Evolutionary conservation across 2,329 filamentous ascomycete species (phyloP), one percentile per base, ranked within the genome.

Genomic region (Fusarium kyushuense): DNA sequence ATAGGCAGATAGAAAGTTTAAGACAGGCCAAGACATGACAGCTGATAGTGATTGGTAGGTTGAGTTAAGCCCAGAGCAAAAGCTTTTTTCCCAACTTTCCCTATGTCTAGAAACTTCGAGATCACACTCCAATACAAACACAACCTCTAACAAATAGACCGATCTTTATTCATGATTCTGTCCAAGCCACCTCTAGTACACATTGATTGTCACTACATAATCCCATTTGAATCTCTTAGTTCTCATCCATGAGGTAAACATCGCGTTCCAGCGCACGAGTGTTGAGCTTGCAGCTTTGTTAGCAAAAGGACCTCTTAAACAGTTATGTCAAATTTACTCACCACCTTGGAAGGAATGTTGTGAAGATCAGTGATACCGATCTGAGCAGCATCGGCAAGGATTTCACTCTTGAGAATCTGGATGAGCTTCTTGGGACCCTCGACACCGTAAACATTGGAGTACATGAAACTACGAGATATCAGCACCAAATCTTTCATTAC

Each of bases 331-430:
- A 4, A 9, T 12, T 6, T 51, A 69, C 72, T 71, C 23, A 74
- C 68, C 41, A 71, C 57, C 35, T 64, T 69, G 45, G 60, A 61
- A 8, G 70, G 58, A 30, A 74, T 72, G 48, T 72, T 74, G 33
- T 66, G 47, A 11, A 74, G 64, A 53, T 74, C 72, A 25, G 52
- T 71, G 10, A 77, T 74, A 11, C 78, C 78, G 32, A 77, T 67
- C 67, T 80, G 76, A 19, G 75, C 75, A 42, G 74, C 78, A 48
- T 80, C 78, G 4, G 72, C 63, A 27, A 74, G 56, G 30, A 85
- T 77, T 76, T 86, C 83, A 38, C 79, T 76, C 78, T 84, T 84
- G 61, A 86, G 74, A 21, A 86, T 80, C 52, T 81, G 72, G 53
- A 85, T 82, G 8, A 78, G 78, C 75, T 80, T 81, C 55, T 75